These are phyloP conservation scores for Lachnellula subtilissima DNA, from an alignment of 2,329 filamentous ascomycete species.

Conservation along the genomic window DNA sequence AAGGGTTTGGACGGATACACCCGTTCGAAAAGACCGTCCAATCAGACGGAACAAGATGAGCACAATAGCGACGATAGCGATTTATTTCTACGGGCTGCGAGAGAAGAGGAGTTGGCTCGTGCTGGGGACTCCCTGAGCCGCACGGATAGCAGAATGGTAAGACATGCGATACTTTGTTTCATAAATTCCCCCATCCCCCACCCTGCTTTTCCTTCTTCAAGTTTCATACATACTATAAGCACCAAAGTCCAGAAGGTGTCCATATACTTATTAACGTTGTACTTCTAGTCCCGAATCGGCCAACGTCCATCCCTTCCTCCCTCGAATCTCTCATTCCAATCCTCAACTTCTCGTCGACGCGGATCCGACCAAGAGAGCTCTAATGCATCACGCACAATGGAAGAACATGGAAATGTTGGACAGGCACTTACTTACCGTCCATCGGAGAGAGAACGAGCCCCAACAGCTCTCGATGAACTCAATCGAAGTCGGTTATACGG, in stretches of 20 bases:
- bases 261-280: constrained; percentile 16
- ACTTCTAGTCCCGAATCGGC: constrained; percentile 25
- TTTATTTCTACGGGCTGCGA: constrained; percentile 30
- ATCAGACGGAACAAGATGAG: constrained; percentile 22
- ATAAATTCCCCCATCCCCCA: background rate
- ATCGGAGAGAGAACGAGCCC: constrained; percentile 18
- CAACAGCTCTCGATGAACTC: constrained; percentile 15
- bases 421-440: constrained; percentile 26
- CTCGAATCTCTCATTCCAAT: constrained; percentile 13
- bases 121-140: constrained; percentile 12
- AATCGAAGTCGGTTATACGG: constrained; percentile 24
- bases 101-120: constrained; percentile 26
- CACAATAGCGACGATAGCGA: constrained; percentile 31
- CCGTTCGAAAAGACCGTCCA: constrained; percentile 7
- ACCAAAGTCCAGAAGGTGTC: constrained; percentile 6
- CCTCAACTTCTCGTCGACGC: constrained; percentile 22
- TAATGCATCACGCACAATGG: constrained; percentile 16
- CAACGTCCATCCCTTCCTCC: constrained; percentile 27
- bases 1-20: constrained; percentile 23
- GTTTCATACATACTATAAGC: constrained; percentile 4
- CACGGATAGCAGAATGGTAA: constrained; percentile 24
- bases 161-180: background rate
- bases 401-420: constrained; percentile 23
- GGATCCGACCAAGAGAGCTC: constrained; percentile 25
- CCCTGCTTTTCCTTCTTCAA: constrained; percentile 6